phyloP scores from a whole-genome alignment of 805 yeast genomes.

The Saccharomyces cerevisiae region DNA sequence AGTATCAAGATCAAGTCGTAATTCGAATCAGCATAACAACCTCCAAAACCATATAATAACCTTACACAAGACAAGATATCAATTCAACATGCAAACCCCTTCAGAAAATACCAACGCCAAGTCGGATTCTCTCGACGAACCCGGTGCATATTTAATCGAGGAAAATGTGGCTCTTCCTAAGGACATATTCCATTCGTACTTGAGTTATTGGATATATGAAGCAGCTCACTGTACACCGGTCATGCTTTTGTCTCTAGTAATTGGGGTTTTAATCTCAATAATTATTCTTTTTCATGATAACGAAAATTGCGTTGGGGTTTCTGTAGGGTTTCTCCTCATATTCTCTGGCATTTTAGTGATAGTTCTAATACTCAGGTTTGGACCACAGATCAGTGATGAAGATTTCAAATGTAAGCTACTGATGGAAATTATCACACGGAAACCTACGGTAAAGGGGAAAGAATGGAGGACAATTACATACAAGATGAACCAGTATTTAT shows the following conservation, averaged over 20 bases:
- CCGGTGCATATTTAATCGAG: not conserved
- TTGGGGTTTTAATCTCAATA: not conserved
- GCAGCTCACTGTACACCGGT: not conserved
- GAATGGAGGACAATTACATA: not conserved
- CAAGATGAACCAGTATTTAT: not conserved
- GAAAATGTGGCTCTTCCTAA: not conserved
- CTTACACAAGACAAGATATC: not conserved
- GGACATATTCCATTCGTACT: not conserved
- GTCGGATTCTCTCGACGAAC: not conserved
- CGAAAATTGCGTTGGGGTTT: too few species aligned
- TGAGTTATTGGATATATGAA: not conserved
- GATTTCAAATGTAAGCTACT: not conserved
- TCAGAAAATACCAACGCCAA: not conserved
- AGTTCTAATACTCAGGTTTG: too few species aligned
- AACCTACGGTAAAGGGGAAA: not conserved
- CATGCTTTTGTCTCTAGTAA: not conserved
- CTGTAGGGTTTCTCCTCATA: too few species aligned
- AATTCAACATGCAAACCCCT: not conserved
- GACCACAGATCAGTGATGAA: too few species aligned
- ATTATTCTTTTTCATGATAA: not conserved
- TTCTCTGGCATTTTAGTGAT: too few species aligned
- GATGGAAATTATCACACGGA: not conserved
- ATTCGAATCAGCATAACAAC: too few species aligned
- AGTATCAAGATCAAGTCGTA: too few species aligned
- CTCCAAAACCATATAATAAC: not conserved